Evolutionary conservation across 1,139 yeast genomes (phyloP).

Genomic region (Candida sp.): DNA sequence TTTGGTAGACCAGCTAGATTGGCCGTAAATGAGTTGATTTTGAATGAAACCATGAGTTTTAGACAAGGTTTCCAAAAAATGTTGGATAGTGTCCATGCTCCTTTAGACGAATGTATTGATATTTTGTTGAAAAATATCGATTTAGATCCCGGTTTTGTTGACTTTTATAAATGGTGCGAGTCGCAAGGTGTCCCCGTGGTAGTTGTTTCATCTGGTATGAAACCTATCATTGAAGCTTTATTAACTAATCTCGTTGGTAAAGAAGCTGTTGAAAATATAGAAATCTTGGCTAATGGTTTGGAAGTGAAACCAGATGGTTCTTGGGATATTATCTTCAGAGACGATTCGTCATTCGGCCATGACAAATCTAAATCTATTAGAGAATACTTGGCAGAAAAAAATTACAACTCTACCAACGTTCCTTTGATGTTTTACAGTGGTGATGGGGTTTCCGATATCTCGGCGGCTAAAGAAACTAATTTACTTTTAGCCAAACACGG

Average conservation of each 20-base stretch:
- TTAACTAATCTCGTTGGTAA: slow-evolving; percentile 72
- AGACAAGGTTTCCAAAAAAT: slow-evolving; percentile 80
- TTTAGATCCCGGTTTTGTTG: slow-evolving; percentile 88
- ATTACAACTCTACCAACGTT: slow-evolving; percentile 19
- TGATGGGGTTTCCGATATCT: slow-evolving; percentile 93
- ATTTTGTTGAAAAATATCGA: slow-evolving; percentile 55
- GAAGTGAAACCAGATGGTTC: slow-evolving; percentile 43
- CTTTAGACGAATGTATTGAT: slow-evolving; percentile 82
- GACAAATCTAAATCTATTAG: slow-evolving; percentile 84
- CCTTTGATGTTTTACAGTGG: slow-evolving; percentile 88
- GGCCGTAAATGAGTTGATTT: slow-evolving; percentile 66
- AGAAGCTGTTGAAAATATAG: slow-evolving; percentile 68
- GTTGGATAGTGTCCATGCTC: slow-evolving; percentile 74
- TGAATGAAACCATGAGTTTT: slow-evolving; percentile 67
- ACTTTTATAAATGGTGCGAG: slow-evolving; percentile 77
- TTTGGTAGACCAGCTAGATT: slow-evolving; percentile 72
- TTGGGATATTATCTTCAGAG: slow-evolving; percentile 86
- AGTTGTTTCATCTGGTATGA: slow-evolving; percentile 89
- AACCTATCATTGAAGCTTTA: slow-evolving; percentile 80
- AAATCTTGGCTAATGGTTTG: slow-evolving; percentile 82
- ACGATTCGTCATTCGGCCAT: slow-evolving; percentile 88
- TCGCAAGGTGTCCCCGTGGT: slow-evolving; percentile 70
- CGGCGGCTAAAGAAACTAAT: slow-evolving; percentile 95
- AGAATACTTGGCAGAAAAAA: slow-evolving; percentile 52
- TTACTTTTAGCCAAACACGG: slow-evolving; percentile 91